Evolutionary conservation across 257 asterid species (phyloP).

Genomic region (Gentiana straminea): DNA sequence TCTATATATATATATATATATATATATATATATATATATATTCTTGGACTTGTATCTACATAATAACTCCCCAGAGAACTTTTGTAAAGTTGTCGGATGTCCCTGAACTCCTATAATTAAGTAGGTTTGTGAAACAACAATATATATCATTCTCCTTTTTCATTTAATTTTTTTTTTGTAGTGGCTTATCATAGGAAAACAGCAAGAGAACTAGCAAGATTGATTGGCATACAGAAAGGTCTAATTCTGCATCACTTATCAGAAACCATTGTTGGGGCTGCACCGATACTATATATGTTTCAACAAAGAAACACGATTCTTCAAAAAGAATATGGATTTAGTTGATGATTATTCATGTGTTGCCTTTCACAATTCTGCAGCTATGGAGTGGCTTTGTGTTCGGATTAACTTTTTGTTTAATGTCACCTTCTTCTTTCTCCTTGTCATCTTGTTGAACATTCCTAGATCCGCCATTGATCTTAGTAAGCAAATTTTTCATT

Average conservation of each 20-base stretch:
- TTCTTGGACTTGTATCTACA: too few relatives aligned
- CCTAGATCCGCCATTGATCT: constrained; percentile 68
- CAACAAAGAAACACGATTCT: constrained; percentile 53
- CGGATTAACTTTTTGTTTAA: constrained; percentile 80
- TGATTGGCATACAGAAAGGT: constrained; percentile 65
- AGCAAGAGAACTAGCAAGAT: constrained; percentile 77
- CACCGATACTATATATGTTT: constrained; percentile 51
- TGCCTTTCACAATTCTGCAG: constrained; percentile 55
- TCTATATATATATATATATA: too few relatives aligned
- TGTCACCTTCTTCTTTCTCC: constrained; percentile 67
- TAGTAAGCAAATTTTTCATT: constrained; percentile 32
- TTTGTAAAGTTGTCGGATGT: too few relatives aligned
- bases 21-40: too few relatives aligned
- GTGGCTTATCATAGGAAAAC: constrained; percentile 60
- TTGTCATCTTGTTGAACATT: constrained; percentile 57
- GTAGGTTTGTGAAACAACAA: too few relatives aligned
- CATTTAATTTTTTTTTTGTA: constrained; percentile 1
- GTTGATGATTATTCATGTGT: constrained; percentile 67
- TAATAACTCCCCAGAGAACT: too few relatives aligned
- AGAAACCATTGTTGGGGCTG: constrained; percentile 60
- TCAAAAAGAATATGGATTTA: constrained; percentile 31
- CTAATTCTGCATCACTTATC: constrained; percentile 80
- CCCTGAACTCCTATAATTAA: too few relatives aligned
- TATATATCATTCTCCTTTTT: too few relatives aligned
- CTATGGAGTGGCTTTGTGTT: constrained; percentile 88